These are phyloP conservation scores for Dacryopinax primogenitus DNA, from an alignment of 768 basidiomycete species.

Conservation along the genomic window DNA sequence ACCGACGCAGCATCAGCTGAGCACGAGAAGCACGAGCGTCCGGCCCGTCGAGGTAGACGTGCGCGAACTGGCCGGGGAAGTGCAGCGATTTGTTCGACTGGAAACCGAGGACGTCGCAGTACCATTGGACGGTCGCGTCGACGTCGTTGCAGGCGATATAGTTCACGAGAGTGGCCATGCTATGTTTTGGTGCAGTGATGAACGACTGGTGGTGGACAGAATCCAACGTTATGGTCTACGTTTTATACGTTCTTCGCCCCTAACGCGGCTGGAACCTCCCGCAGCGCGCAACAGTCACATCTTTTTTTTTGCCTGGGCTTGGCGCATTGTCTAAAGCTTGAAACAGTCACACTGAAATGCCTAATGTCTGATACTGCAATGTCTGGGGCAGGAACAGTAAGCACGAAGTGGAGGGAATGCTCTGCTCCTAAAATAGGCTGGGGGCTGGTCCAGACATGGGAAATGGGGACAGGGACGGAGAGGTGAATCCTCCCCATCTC, in stretches of 20 bases:
- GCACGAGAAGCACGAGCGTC: not conserved
- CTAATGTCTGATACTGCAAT: too few relatives aligned
- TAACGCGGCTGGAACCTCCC: not conserved
- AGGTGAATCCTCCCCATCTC: too few relatives aligned
- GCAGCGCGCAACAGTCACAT: not conserved
- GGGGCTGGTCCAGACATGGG: too few relatives aligned
- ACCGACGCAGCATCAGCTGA: not conserved
- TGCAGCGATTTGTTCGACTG: not conserved
- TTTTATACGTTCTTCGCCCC: too few relatives aligned
- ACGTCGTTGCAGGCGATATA: conserved; percentile 1
- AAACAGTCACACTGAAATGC: conserved; percentile 1
- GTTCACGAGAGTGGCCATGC: not conserved
- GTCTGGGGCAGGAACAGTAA: too few relatives aligned
- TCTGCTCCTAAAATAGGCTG: too few relatives aligned
- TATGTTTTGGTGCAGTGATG: not conserved
- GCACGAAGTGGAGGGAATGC: too few relatives aligned
- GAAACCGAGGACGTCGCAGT: conserved; percentile 2
- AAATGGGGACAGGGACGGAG: too few relatives aligned
- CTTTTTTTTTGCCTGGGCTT: not conserved
- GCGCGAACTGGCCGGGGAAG: not conserved
- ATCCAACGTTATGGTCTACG: too few relatives aligned
- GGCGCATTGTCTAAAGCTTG: not conserved
- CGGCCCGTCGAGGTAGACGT: conserved; percentile 1
- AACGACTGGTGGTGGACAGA: too few relatives aligned
- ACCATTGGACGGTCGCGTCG: not conserved